phyloP scores from a whole-genome alignment of 2,329 filamentous ascomycete species.

The Aureobasidium vineae region DNA sequence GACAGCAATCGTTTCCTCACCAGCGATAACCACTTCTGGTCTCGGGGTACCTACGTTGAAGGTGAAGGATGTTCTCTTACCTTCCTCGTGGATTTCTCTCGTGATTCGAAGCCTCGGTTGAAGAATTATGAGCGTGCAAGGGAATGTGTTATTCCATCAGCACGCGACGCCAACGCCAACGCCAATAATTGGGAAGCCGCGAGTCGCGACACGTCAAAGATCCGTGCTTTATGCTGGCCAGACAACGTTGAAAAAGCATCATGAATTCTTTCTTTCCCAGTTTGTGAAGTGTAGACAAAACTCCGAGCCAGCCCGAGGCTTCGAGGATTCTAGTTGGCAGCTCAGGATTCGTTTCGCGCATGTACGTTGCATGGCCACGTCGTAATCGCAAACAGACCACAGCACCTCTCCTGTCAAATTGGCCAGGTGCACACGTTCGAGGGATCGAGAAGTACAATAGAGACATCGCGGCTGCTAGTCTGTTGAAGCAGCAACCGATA shows the following conservation, averaged over 20 bases:
- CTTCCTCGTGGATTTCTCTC: constrained; percentile 6
- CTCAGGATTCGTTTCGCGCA: background rate
- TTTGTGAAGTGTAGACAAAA: background rate
- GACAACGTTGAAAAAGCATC: background rate
- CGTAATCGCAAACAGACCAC: background rate
- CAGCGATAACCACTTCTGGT: background rate
- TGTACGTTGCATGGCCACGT: background rate
- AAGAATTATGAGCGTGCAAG: background rate
- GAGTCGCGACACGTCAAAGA: constrained; percentile 19
- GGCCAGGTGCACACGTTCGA: background rate
- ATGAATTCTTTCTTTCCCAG: background rate
- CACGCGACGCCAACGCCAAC: constrained; percentile 11
- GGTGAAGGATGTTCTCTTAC: constrained; percentile 1
- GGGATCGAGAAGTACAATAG: background rate
- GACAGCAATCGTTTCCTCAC: constrained; percentile 2
- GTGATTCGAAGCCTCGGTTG: constrained; percentile 10
- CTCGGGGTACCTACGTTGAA: background rate
- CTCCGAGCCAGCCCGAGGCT: background rate
- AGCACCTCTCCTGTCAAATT: background rate
- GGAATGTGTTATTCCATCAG: background rate
- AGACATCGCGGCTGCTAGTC: background rate
- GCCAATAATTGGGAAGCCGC: constrained; percentile 14
- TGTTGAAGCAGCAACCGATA: background rate
- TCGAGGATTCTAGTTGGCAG: background rate
- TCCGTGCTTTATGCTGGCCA: constrained; percentile 14